Conservation (phyloP, 2,329 filamentous ascomycete species). For the Thielaviopsis ethacetica region DNA sequence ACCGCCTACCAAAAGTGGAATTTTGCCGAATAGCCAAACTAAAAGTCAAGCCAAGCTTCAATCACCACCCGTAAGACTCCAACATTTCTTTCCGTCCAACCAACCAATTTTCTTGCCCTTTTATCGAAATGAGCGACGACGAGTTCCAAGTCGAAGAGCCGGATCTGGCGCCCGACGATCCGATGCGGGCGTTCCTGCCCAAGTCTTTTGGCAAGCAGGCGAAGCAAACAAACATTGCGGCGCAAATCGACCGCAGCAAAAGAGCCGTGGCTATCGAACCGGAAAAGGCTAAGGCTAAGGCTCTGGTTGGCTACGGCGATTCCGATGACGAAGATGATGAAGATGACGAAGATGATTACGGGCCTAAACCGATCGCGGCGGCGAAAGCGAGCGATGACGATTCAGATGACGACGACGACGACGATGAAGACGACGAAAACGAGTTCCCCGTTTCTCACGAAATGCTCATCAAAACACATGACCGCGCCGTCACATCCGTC, state of each 20-base stretch:
- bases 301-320: conserved; percentile 8
- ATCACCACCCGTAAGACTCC: background rate
- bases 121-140: conserved; percentile 29
- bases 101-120: background rate
- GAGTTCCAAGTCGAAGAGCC: conserved; percentile 37
- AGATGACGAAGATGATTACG: conserved; percentile 19
- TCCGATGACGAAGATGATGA: conserved; percentile 18
- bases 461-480: conserved; percentile 81
- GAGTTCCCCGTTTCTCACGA: conserved; percentile 89
- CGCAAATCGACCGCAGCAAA: conserved; percentile 67
- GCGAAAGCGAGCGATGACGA: conserved; percentile 24
- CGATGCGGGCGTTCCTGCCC: conserved; percentile 63
- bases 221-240: conserved; percentile 54
- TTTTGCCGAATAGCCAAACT: background rate
- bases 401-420: conserved; percentile 37
- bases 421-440: conserved; percentile 57
- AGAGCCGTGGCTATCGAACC: conserved; percentile 23
- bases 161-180: conserved; percentile 44
- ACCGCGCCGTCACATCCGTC: conserved; percentile 68
- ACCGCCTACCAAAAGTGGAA: background rate
- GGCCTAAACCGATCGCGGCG: conserved; percentile 22
- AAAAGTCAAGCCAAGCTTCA: background rate
- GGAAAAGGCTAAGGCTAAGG: conserved; percentile 12
- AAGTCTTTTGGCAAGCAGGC: conserved; percentile 72
- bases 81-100: background rate